Evolutionary conservation across 2,329 filamentous ascomycete species (phyloP), one percentile per base, ranked within the genome.

Genomic region (Aspergillus puulaauensis): DNA sequence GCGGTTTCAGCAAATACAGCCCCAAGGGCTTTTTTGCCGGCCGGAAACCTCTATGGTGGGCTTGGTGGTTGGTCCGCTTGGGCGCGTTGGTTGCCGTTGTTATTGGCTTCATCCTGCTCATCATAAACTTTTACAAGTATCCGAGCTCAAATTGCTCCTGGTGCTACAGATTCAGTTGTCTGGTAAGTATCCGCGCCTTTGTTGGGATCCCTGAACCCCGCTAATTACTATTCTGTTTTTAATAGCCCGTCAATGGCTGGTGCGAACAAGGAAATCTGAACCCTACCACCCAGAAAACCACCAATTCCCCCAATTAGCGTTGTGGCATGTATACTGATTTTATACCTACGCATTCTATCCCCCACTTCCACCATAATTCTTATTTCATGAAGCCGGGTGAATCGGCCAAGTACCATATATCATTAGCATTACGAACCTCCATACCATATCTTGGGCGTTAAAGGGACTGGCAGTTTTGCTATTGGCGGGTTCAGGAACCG

Each of bases 121-220:
- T 98, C 59, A 87, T 92, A 71, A 95, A 97, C 77, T 99, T 99
- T 73, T 98, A 98, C 77, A 84, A 84, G 62, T 87, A 88, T 73
- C 83, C 84, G 58, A 66, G 70, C 39, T 86, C 86, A 49, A 87
- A 83, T 31, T 99, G 95, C 74, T 81, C 77, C 11, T 99, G 95
- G 95, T 99, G 95, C 81, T 95, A 96, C 79, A 95, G 96, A 70
- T 77, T 99, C 66, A 96, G 90, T 73, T 99, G 95, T 71, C 77
- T 99, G 77, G 91, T 95, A 80, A 85, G 91, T 88, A 17, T 15
- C 57, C 47, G 15, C 35, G 21, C 43, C 11, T 27, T 52, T 37
- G 21, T 9, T 33, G 6, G 12, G 3, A 9, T 17, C 27, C 14
- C 7, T 19, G 37, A 46, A 21, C 27, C 33, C 33, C 7, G 17